These are phyloP conservation scores for Exserohilum turcica DNA, from an alignment of 2,329 filamentous ascomycete genomes.

Conservation along the genomic window DNA sequence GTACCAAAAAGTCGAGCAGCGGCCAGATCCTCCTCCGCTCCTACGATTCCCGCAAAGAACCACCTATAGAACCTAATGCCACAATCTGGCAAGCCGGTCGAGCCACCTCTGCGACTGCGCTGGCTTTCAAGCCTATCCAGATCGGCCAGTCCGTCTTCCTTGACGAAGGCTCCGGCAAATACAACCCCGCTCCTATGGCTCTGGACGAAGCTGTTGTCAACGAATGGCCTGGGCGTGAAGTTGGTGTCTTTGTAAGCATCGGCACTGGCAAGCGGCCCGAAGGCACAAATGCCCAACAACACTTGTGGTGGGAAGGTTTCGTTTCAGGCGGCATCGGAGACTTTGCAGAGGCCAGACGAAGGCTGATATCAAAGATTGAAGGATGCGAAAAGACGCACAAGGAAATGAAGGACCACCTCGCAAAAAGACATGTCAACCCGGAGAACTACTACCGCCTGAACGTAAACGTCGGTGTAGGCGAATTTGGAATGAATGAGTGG, in stretches of 20 bases:
- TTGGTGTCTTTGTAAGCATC: constrained; percentile 89
- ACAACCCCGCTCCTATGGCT: constrained; percentile 84
- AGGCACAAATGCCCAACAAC: constrained; percentile 68
- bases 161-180: constrained; percentile 88
- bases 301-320: constrained; percentile 93
- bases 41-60: constrained; percentile 92
- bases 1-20: constrained; percentile 68
- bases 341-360: constrained; percentile 85
- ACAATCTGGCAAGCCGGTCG: constrained; percentile 97
- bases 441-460: constrained; percentile 98
- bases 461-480: constrained; percentile 92
- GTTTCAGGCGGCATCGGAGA: constrained; percentile 72
- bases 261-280: constrained; percentile 88
- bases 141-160: constrained; percentile 94
- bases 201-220: constrained; percentile 90
- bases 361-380: constrained; percentile 89
- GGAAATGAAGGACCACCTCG: constrained; percentile 80
- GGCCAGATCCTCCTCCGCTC: constrained; percentile 79
- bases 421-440: constrained; percentile 76
- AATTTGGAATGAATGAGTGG: constrained; percentile 99
- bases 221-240: constrained; percentile 92
- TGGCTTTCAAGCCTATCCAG: constrained; percentile 94
- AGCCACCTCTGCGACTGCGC: constrained; percentile 86
- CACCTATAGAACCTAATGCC: constrained; percentile 87
- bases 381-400: constrained; percentile 91